Evolutionary conservation across 306 rosid genomes (phyloP).

Genomic region (Malus sylvestris): DNA sequence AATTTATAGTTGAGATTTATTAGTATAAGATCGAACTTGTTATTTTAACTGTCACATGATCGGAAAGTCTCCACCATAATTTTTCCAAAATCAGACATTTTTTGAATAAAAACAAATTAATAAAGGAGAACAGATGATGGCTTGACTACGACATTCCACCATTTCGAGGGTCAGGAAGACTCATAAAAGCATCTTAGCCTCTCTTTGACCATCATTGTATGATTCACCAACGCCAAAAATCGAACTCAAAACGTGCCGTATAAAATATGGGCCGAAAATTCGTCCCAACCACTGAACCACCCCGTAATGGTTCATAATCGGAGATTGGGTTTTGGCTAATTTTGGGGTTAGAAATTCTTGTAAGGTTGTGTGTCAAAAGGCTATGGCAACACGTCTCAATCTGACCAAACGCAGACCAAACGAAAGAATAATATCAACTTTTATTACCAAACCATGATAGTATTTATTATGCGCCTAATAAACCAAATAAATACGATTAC

Average conservation of each 20-base stretch:
- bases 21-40: background rate
- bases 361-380: conserved; percentile 8
- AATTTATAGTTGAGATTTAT: too few species aligned
- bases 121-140: too few species aligned
- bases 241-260: rapidly evolving
- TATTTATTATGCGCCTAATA: conserved; percentile 20
- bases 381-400: conserved; percentile 66
- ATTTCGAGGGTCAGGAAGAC: rapidly evolving
- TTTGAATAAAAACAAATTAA: too few species aligned
- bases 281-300: too few species aligned
- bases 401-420: conserved; percentile 34
- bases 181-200: rapidly evolving
- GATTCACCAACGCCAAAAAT: too few species aligned
- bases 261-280: rapidly evolving
- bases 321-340: background rate
- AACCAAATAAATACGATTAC: conserved; percentile 24
- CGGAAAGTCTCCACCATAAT: background rate
- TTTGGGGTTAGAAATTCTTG: background rate
- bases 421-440: conserved; percentile 30
- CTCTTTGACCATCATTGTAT: too few species aligned
- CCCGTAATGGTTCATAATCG: too few species aligned
- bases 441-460: conserved; percentile 29
- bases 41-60: background rate
- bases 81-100: too few species aligned
- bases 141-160: too few species aligned